Conservation (phyloP, 345 rosid species). For the Populus deltoides region DNA sequence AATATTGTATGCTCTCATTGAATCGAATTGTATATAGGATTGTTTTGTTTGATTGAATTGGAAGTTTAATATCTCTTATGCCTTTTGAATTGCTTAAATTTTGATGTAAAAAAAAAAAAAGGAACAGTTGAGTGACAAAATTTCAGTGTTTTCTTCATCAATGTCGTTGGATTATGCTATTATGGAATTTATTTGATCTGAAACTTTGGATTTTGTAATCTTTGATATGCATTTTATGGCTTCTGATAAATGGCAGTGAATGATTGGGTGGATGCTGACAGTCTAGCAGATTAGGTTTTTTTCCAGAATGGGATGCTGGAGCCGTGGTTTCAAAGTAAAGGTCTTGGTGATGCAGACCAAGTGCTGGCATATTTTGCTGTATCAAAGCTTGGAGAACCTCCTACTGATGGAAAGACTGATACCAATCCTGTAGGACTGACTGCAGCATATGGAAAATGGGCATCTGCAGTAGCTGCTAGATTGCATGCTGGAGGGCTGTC, state of each 20-base stretch:
- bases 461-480: slow-evolving; percentile 72
- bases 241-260: background rate
- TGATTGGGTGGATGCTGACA: slow-evolving; percentile 29
- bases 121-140: background rate
- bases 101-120: background rate
- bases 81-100: background rate
- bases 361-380: slow-evolving; percentile 92
- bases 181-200: background rate
- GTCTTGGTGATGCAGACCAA: slow-evolving; percentile 72
- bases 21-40: background rate
- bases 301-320: slow-evolving; percentile 99
- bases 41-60: background rate
- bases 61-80: background rate
- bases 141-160: background rate
- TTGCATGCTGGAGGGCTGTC: slow-evolving; percentile 81
- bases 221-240: background rate
- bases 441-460: slow-evolving; percentile 96
- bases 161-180: background rate
- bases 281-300: slow-evolving; percentile 85
- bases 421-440: slow-evolving; percentile 94
- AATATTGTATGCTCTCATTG: background rate
- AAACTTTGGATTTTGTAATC: background rate
- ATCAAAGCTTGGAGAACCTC: slow-evolving; percentile 88
- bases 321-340: slow-evolving; percentile 89
- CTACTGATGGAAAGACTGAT: slow-evolving; percentile 90